Evolutionary conservation across 78 protist species (phyloP), one percentile per base, ranked within the genome.

Genomic region (Cavenderia fasciculata): DNA sequence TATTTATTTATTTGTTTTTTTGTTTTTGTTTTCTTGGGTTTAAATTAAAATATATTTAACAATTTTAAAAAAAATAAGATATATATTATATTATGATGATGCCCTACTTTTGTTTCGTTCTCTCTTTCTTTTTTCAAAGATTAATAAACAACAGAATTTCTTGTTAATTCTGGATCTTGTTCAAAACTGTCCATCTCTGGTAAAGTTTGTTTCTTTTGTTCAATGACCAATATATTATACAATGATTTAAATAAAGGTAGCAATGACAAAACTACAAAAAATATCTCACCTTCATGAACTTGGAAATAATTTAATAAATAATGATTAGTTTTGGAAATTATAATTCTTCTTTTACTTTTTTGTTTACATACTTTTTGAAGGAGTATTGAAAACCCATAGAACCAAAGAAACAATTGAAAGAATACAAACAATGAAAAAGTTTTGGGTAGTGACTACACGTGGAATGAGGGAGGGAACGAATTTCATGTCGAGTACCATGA

Each of bases 221-320:
- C 44, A 54, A 82, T 82, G 1, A 82, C 43, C 16, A 82, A n/a
- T 23, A 82, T 27, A 23, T 44, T 61, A 38, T 82, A 68, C 25
- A 68, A 40, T 25, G 78, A 68, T 69, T 54, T 61, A 19, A 82
- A 2, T 7, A 82, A 8, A 41, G 78, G 76, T 7, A 74, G 23
- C 29, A 68, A 33, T 49, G 78, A 36, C n/a, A 82, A 11, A 31
- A 68, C 33, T 16, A 82, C 40, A 25, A 41, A 68, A 44, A 82
- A 82, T 8, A 68, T 29, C 56, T 82, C 90, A 29, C 90, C 90
- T 34, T 82, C 90, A 21, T 82, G 90, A 18, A 52, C 62, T 65
- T 46, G 12, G 12, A 46, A 14, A 46, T 14, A 46, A 14, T 14
- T 46, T 8, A 46, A 14, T 46, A 46, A 12, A 46, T 46, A 46